Conservation (phyloP, 345 rosid species). For the Salix purpurea region DNA sequence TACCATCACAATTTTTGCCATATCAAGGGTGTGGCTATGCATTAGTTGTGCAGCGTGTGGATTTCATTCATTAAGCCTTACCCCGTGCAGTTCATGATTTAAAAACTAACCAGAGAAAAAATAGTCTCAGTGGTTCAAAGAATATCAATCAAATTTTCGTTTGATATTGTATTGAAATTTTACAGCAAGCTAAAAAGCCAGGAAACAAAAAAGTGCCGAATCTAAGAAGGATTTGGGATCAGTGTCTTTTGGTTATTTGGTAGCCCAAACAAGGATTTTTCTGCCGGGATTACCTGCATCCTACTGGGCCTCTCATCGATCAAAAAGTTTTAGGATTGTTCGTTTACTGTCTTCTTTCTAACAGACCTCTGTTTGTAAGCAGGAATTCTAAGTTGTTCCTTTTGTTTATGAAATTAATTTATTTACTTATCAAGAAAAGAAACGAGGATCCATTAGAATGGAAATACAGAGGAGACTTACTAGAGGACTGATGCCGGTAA, state of each 20-base stretch:
- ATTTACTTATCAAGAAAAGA: background rate
- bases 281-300: too few relatives aligned
- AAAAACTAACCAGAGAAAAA: background rate
- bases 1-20: too few relatives aligned
- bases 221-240: too few relatives aligned
- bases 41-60: background rate
- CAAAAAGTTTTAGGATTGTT: too few relatives aligned
- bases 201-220: background rate
- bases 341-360: too few relatives aligned
- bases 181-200: background rate
- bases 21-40: too few relatives aligned
- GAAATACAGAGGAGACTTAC: constrained; percentile 5
- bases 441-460: background rate
- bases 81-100: background rate
- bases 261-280: too few relatives aligned
- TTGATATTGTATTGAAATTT: background rate
- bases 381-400: background rate
- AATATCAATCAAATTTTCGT: too few relatives aligned
- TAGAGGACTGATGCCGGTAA: constrained; percentile 16
- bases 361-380: background rate
- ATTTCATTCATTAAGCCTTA: background rate
- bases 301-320: too few relatives aligned
- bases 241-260: too few relatives aligned
- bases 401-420: background rate
- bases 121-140: background rate